Evolutionary conservation across 2,329 filamentous ascomycete genomes (phyloP), one percentile per base, ranked within the genome.

Genomic region (Penicillium polonicum): DNA sequence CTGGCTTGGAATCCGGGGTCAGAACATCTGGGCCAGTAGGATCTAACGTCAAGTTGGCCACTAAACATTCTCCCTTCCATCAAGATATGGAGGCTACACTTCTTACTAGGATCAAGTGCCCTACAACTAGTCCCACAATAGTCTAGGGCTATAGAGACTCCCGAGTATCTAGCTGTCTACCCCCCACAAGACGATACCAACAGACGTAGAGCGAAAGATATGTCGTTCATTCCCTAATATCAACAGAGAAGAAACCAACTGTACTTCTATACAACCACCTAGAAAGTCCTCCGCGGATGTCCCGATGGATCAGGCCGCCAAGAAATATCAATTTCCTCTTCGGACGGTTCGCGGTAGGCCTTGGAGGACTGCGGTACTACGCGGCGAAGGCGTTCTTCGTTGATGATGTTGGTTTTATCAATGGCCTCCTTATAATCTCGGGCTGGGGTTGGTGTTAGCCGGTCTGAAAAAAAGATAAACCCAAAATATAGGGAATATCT

Each of bases 341-440:
- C 63, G 13, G 27, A 33, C 0, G 60, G 56, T 3, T 68, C 61
- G 4, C 43, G 58, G n/a, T 67, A 64, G 10, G 17, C 19, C 10
- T 35, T 66, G 7, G 60, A 36, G 2, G 55, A 46, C 17, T 61
- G 58, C 1, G 67, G 60, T 39, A 55, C 52, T 3, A 57, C 55
- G 21, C 55, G 63, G 8, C 62, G 63, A 41, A 64, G 42, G 4
- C 60, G 49, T 19, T 65, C 61, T 5, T 59, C 57, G 8, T 35
- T 21, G 13, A 67, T 23, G 15, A 67, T 45, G n/a, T 68, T 63
- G 2, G 56, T 48, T 19, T 48, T 38, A 33, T 65, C 51, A 13
- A 65, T 60, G 10, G 58, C 61, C 8, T 61, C 60, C n/a, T 57
- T 46, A 13, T 68, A 62, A 38, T 67, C 60, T 19, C 49, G 31